Base-by-base conservation (phyloP, 148 eudicot genomes). In the Euryodendron excelsum region DNA sequence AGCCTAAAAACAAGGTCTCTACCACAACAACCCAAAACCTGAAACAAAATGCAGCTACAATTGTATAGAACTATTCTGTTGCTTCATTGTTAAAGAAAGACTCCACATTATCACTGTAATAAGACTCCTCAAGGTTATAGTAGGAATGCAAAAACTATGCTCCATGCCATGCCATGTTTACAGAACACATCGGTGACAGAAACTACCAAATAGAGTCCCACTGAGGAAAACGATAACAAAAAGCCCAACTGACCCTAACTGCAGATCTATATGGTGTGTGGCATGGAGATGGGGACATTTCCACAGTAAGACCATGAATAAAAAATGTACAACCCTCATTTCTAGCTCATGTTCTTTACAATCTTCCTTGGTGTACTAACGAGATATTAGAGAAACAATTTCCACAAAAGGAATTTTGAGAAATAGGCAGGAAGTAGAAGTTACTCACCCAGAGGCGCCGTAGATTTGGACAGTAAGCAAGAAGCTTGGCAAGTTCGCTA, bases 391-490 rank as follows among this genome's bases (percentile, higher is more conserved):
- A 27, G 41, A 6, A 63, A 20, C 8, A 61, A 1, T 37, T 3
- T 30, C 18, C 10, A 14, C 18, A 15, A 58, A 56, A 10, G 66
- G 21, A 47, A 55, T 27, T 59, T 2, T 9, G 18, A 60, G 2
- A n/a, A 60, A 39, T 28, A 75, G 67, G 4, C 7, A 30, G 23
- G n/a, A 58, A 44, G 58, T 56, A 13, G 21, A 33, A 48, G 73
- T 30, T 60, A 2, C 86, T 61, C 85, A 91, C 98, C 98, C 96
- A 91, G 55, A 93, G 98, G 58, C 96, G 92, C 25, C 87, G 88
- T 60, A 93, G 82, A 82, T 88, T 89, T 3, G 92, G 86, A 80
- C 96, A 93, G 78, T 82, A 85, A 81, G 73, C 69, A 67, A 93
- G 88, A 82, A 93, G 88, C 82, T 83, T 87, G 56, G 79, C 86